Base-by-base conservation (phyloP, 2,329 filamentous ascomycete genomes). In the Fusarium sp. region DNA sequence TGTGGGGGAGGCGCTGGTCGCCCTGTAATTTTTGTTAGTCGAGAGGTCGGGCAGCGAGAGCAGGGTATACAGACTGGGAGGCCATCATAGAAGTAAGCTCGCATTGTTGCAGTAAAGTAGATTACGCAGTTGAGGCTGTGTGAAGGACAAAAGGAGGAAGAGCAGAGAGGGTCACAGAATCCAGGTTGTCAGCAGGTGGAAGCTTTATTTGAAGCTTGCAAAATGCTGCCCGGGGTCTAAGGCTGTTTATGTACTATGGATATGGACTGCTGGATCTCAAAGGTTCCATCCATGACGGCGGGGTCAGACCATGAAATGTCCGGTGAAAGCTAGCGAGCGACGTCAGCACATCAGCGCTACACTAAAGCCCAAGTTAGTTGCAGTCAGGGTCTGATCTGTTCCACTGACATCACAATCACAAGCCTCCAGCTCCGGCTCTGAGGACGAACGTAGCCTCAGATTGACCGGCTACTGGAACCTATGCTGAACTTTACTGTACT, bases 1-100 rank as follows among this genome's bases (percentile, higher is more conserved):
- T 91, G 83, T 99, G 96, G 55, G 93, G 88, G 44, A 91, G 88
- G 78, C 96, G 94, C 83, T 98, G 96, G 86, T 99, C 96, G 83
- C 93, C 94, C 93, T 97, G 43, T 8, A 26, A 78, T 43, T 23
- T 49, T 49, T 65, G 59, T 69, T 58, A 59, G 64, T 44, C 37
- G 26, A 25, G 26, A n/a, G 28, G 34, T 28, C 46, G 18, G 30
- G 46, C 49, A 60, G 12, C 46, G 25, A 28, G 16, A 52, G 37
- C 21, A 53, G 19, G 56, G 28, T 51, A 58, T 56, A 78, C 85
- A 77, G 79, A 88, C 86, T 58, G 83, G 82, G 64, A 82, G 74
- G 73, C 88, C 84, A 67, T 89, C 87, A 74, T 86, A 89, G 70
- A 84, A 78, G 75, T 89, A 89, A 66, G 86, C 87, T 76, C 82